phyloP scores from a whole-genome alignment of 805 yeast genomes.

The Kluyveromyces starmeri region DNA sequence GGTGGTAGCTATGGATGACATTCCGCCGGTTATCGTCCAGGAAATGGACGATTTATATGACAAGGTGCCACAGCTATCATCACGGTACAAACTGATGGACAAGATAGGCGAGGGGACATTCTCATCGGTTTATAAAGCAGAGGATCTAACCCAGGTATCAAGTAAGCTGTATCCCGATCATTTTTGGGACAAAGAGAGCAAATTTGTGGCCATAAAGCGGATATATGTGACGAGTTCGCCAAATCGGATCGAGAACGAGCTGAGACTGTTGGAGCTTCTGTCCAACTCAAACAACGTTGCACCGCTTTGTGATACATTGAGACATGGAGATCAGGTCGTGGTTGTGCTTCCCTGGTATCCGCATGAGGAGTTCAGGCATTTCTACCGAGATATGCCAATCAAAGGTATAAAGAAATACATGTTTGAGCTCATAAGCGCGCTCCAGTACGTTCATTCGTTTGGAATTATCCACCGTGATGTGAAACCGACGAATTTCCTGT shows the following conservation, averaged over 20 bases:
- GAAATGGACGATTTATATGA: slow-evolving; percentile 48
- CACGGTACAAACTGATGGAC: slow-evolving; percentile 28
- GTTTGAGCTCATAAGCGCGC: slow-evolving; percentile 66
- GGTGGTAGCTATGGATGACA: slow-evolving; percentile 33
- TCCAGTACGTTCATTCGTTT: slow-evolving; percentile 56
- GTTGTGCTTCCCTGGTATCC: slow-evolving; percentile 88
- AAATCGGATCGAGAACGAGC: slow-evolving; percentile 79
- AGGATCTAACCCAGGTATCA: slow-evolving; percentile 29
- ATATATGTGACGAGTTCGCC: slow-evolving; percentile 96
- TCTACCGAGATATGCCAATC: slow-evolving; percentile 70
- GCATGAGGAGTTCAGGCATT: slow-evolving; percentile 84
- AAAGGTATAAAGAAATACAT: slow-evolving; percentile 75
- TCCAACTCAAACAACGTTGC: slow-evolving; percentile 70
- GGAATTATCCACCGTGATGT: slow-evolving; percentile 89
- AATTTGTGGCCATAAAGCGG: slow-evolving; percentile 76
- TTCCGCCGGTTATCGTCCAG: slow-evolving; percentile 43
- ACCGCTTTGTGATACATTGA: slow-evolving; percentile 78
- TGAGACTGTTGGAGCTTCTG: slow-evolving; percentile 61
- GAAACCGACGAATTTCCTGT: slow-evolving; percentile 72
- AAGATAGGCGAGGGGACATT: slow-evolving; percentile 83
- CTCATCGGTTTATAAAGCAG: slow-evolving; percentile 57
- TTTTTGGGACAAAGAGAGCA: slow-evolving; percentile 29
- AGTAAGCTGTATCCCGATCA: slow-evolving; percentile 21
- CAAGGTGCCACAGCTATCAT: slow-evolving; percentile 43
- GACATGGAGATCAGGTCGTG: slow-evolving; percentile 85